Conservation (phyloP, 2,329 filamentous ascomycete species). For the Aspergillus jensenii region DNA sequence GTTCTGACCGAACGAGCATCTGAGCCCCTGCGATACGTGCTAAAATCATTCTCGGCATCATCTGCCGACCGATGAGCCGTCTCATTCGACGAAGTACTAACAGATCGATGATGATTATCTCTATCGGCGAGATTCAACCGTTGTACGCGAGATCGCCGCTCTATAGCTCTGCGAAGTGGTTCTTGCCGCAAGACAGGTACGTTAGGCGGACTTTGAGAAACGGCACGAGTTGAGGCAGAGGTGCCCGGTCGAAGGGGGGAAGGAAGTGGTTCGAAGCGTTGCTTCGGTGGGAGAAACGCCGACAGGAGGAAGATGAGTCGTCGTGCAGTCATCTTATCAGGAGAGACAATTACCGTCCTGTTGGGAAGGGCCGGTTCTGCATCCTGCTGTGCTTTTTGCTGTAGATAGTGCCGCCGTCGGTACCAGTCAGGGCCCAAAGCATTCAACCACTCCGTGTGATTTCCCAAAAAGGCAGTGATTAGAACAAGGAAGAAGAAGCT, state of each 20-base stretch:
- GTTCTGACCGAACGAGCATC: conserved; percentile 46
- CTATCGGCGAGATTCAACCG: conserved; percentile 38
- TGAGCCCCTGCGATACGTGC: conserved; percentile 38
- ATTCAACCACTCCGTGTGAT: conserved; percentile 61
- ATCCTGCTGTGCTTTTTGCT: conserved; percentile 50
- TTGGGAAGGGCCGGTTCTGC: conserved; percentile 50
- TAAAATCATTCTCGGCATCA: conserved; percentile 31
- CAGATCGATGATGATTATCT: conserved; percentile 38
- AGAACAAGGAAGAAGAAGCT: conserved; percentile 61
- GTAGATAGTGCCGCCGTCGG: conserved; percentile 51
- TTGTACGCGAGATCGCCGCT: conserved; percentile 50
- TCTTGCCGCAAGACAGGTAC: conserved; percentile 52
- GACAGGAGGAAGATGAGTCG: conserved; percentile 59
- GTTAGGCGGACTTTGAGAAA: conserved; percentile 55
- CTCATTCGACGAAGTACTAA: conserved; percentile 47
- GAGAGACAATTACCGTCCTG: conserved; percentile 58
- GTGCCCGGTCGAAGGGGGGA: conserved; percentile 43
- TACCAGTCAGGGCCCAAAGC: conserved; percentile 56
- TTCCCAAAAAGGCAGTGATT: conserved; percentile 60
- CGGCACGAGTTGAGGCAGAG: conserved; percentile 47
- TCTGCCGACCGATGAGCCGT: conserved; percentile 37
- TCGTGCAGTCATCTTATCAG: conserved; percentile 60
- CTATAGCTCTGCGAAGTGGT: conserved; percentile 55
- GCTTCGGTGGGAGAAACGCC: conserved; percentile 56
- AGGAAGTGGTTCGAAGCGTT: conserved; percentile 38